Evolutionary conservation across 192 early-diverging fungal species (phyloP).

Genomic region (Coemansia sp.): DNA sequence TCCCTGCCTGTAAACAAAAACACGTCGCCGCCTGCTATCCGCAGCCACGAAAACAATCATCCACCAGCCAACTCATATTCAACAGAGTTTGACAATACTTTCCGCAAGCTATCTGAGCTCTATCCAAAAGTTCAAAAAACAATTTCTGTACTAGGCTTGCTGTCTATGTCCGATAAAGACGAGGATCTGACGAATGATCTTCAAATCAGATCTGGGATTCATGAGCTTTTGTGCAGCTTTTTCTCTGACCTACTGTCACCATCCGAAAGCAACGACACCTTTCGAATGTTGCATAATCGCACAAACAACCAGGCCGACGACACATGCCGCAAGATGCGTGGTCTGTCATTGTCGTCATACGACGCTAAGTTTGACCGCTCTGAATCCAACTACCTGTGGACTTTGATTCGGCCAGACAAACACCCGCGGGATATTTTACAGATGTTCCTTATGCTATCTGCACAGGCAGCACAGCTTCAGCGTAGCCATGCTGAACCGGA

Average conservation of each 20-base stretch:
- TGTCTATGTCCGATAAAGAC: constrained; percentile 15
- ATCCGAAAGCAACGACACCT: neutral
- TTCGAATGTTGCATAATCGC: neutral
- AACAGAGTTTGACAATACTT: constrained; percentile 10
- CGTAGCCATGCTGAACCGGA: constrained; percentile 7
- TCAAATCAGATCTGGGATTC: constrained; percentile 21
- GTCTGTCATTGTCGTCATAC: neutral
- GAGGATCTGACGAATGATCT: constrained; percentile 22
- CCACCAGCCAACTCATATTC: neutral
- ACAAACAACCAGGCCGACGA: neutral
- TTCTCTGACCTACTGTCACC: constrained; percentile 24
- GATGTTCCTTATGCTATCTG: constrained; percentile 36
- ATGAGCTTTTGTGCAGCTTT: constrained; percentile 26
- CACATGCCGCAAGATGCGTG: neutral
- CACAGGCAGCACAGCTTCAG: constrained; percentile 29
- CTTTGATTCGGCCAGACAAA: constrained; percentile 30
- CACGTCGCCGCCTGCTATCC: neutral
- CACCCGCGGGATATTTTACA: constrained; percentile 20
- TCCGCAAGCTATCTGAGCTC: constrained; percentile 21
- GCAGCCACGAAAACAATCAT: neutral
- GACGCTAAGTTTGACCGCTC: neutral
- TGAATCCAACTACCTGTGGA: constrained; percentile 21
- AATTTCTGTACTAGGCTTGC: constrained; percentile 22
- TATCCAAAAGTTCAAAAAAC: constrained; percentile 15
- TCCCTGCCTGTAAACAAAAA: neutral